Evolutionary conservation across 192 early-diverging fungal genomes (phyloP).

Genomic region (Umbelopsis ramanniana): DNA sequence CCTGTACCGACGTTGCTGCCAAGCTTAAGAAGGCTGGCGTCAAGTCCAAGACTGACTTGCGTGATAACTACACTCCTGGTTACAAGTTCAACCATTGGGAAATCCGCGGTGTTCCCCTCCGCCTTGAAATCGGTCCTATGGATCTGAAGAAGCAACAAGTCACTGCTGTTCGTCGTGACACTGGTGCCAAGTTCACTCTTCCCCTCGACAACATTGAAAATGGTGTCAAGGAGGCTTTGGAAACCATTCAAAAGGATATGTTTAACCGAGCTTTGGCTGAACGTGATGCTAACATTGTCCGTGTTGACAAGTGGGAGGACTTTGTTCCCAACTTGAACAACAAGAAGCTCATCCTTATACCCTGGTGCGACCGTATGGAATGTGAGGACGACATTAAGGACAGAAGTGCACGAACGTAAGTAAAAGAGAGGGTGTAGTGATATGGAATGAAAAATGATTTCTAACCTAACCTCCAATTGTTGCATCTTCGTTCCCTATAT

Average conservation of each 20-base stretch:
- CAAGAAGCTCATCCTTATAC: conserved; percentile 87
- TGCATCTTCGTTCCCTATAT: not conserved
- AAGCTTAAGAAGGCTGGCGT: conserved; percentile 43
- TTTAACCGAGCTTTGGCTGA: conserved; percentile 79
- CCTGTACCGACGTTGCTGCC: conserved; percentile 52
- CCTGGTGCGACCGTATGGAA: conserved; percentile 91
- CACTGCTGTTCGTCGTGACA: conserved; percentile 85
- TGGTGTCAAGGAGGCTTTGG: conserved; percentile 64
- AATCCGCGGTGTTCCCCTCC: conserved; percentile 90
- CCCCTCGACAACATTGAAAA: conserved; percentile 62
- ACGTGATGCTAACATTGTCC: conserved; percentile 75
- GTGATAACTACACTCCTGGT: conserved; percentile 68
- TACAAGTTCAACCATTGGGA: conserved; percentile 99
- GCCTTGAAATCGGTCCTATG: conserved; percentile 96
- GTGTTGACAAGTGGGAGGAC: conserved; percentile 87
- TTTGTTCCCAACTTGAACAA: conserved; percentile 91
- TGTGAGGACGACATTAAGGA: conserved; percentile 99
- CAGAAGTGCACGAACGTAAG: conserved; percentile 73
- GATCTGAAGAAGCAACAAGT: conserved; percentile 85
- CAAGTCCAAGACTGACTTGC: conserved; percentile 40
- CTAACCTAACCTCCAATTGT: too few relatives aligned
- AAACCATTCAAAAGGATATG: conserved; percentile 90
- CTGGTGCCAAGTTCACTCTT: conserved; percentile 62
- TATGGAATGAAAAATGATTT: not conserved
- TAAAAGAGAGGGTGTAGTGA: not conserved